phyloP scores from a whole-genome alignment of 305 asterid species.

The Salvia sclarea region DNA sequence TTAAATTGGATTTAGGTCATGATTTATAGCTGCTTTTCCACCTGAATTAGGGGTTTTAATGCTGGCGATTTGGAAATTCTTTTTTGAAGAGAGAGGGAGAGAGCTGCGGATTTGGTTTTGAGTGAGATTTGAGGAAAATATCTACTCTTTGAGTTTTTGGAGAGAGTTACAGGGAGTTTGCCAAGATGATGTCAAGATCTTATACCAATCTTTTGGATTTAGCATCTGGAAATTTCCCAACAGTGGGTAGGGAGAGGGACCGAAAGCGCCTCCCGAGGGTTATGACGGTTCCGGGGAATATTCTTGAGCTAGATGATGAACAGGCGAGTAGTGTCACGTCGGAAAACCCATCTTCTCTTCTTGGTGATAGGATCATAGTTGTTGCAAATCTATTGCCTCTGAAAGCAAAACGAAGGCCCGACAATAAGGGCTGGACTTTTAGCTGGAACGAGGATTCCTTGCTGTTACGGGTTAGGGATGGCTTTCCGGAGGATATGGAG shows the following conservation, averaged over 20 bases:
- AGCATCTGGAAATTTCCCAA: conserved; percentile 92
- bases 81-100: conserved; percentile 27
- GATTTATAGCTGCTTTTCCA: conserved; percentile 16
- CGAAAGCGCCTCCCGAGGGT: conserved; percentile 72
- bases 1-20: conserved; percentile 15
- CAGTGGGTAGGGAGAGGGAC: conserved; percentile 83
- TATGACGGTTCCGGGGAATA: conserved; percentile 95
- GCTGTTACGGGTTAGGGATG: conserved; percentile 77
- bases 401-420: conserved; percentile 85
- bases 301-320: conserved; percentile 89
- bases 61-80: conserved; percentile 43
- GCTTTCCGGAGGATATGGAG: conserved; percentile 96
- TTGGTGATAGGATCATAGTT: conserved; percentile 79
- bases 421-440: conserved; percentile 92
- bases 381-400: conserved; percentile 87
- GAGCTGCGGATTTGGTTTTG: conserved; percentile 35
- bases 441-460: conserved; percentile 92
- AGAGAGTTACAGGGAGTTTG: conserved; percentile 37
- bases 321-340: conserved; percentile 76
- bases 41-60: conserved; percentile 28
- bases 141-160: conserved; percentile 9
- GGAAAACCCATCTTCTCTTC: conserved; percentile 79
- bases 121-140: conserved; percentile 29
- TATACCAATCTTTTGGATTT: conserved; percentile 93
- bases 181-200: conserved; percentile 92